These are phyloP conservation scores for Globisporangium emineosum DNA, from an alignment of 352 stramenopile genomes.

Conservation along the genomic window DNA sequence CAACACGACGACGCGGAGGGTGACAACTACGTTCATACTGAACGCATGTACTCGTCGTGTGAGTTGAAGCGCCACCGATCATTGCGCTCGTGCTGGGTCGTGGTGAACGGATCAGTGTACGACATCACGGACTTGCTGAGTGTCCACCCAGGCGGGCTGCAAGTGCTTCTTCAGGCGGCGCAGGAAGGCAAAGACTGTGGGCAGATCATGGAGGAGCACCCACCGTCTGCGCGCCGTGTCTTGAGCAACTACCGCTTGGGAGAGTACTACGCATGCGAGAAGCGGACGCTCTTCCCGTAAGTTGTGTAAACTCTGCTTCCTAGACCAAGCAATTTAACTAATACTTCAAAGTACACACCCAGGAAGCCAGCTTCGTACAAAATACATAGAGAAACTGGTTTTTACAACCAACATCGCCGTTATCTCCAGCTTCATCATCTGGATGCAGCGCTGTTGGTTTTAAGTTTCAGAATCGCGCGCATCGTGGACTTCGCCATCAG, in stretches of 20 bases:
- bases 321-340: constrained; percentile 1
- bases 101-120: constrained; percentile 86
- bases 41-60: constrained; percentile 82
- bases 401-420: background rate
- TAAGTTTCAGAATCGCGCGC: constrained; percentile 65
- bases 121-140: constrained; percentile 89
- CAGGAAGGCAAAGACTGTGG: constrained; percentile 50
- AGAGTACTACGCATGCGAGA: constrained; percentile 62
- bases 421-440: constrained; percentile 4
- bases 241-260: constrained; percentile 59
- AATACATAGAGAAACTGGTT: background rate
- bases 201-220: constrained; percentile 51
- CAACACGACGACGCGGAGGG: background rate
- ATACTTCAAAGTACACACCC: background rate
- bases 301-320: background rate
- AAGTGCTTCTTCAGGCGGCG: constrained; percentile 55
- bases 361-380: background rate
- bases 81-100: constrained; percentile 87
- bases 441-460: constrained; percentile 10
- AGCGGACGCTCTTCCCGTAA: constrained; percentile 27
- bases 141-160: constrained; percentile 84
- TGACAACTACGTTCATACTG: constrained; percentile 7
- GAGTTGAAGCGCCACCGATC: constrained; percentile 85
- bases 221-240: constrained; percentile 36
- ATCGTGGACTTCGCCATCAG: constrained; percentile 67